These are phyloP conservation scores for Wakefieldia striispora DNA, from an alignment of 768 basidiomycete genomes.

Conservation along the genomic window DNA sequence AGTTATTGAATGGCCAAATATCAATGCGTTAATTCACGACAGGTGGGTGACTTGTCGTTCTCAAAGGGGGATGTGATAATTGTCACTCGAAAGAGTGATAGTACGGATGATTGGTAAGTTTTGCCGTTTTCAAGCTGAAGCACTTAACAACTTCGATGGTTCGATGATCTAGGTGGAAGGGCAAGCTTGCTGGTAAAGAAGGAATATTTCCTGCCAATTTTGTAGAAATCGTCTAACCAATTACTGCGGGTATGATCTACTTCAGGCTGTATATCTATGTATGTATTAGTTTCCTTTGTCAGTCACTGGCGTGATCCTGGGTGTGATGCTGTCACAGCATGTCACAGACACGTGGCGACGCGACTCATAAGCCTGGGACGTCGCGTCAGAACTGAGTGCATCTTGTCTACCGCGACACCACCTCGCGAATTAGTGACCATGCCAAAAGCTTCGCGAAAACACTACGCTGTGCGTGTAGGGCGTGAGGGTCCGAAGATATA, in stretches of 20 bases:
- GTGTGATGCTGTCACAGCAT: too few relatives aligned
- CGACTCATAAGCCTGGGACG: neutral
- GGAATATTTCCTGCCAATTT: constrained; percentile 86
- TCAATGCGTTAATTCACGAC: constrained; percentile 5
- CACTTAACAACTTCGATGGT: neutral
- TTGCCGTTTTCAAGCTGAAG: neutral
- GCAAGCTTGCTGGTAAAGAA: constrained; percentile 54
- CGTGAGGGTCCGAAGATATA: constrained; percentile 59
- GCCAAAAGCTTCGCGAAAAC: constrained; percentile 33
- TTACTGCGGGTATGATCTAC: neutral
- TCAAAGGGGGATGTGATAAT: constrained; percentile 72
- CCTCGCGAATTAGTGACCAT: constrained; percentile 11
- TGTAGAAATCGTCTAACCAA: constrained; percentile 55
- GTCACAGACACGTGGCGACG: too few relatives aligned
- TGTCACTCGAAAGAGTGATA: constrained; percentile 67
- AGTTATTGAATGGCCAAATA: neutral
- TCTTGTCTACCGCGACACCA: neutral
- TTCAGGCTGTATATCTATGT: constrained; percentile 1
- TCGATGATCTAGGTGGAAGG: constrained; percentile 62
- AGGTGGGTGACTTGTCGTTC: constrained; percentile 77
- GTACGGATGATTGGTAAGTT: constrained; percentile 69
- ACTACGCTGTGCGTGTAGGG: constrained; percentile 60
- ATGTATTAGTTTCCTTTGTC: neutral
- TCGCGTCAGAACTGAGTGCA: neutral
- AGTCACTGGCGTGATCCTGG: neutral